These are phyloP conservation scores for Singerocomus rubriflavus DNA, from an alignment of 1,284 basidiomycete species.

Conservation along the genomic window DNA sequence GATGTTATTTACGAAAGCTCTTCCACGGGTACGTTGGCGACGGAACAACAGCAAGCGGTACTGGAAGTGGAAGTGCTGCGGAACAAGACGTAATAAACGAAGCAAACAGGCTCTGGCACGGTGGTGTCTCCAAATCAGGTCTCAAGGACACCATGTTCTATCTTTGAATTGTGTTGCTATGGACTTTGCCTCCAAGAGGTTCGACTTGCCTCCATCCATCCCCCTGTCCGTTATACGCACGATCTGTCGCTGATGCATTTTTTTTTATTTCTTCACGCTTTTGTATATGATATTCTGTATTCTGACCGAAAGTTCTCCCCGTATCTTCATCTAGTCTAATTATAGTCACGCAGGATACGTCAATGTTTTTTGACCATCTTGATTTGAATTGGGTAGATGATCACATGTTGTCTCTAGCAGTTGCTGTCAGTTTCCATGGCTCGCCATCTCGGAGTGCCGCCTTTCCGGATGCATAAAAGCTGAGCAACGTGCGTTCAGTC, in stretches of 20 bases:
- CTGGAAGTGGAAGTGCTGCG: conserved; percentile 22
- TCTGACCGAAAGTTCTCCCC: background rate
- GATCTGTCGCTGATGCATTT: background rate
- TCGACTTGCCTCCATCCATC: background rate
- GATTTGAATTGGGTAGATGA: background rate
- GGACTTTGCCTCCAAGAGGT: background rate
- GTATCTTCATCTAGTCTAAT: background rate
- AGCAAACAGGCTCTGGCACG: conserved; percentile 53
- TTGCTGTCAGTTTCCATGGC: conserved; percentile 10
- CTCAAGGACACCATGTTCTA: conserved; percentile 77
- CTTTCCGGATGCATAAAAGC: too few species aligned
- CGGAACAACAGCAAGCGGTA: conserved; percentile 32
- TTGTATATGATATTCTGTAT: background rate
- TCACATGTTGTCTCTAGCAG: background rate
- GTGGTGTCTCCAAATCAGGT: conserved; percentile 46
- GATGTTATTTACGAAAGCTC: conserved; percentile 72
- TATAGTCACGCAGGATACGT: background rate
- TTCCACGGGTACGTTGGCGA: conserved; percentile 46
- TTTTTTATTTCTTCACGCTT: background rate
- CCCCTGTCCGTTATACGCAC: background rate
- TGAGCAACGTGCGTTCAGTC: background rate
- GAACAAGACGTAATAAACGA: conserved; percentile 54
- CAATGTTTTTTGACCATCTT: background rate
- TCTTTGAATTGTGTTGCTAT: conserved; percentile 39
- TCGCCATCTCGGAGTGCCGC: background rate